Evolutionary conservation across 768 basidiomycete genomes (phyloP), one percentile per base, ranked within the genome.

Genomic region (Boletus bicolor): DNA sequence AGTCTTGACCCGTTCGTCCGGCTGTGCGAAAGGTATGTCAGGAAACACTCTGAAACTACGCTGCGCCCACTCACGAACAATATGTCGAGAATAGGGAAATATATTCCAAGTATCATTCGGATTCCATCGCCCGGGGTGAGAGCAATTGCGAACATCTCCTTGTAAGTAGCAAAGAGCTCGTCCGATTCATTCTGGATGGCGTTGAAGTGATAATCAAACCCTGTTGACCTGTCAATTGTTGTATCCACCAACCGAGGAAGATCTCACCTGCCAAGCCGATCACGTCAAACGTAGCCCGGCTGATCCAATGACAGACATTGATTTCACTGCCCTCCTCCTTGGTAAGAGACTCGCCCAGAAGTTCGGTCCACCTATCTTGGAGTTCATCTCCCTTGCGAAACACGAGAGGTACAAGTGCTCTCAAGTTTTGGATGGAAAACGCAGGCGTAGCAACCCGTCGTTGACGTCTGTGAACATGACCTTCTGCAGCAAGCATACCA

Each of bases 131-230:
- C 73, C 65, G 85, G 85, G 0, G 86, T 82, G 17, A 93, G 71
- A 17, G 83, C 85, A 5, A 84, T 77, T 53, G 79, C 86, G 55
- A 93, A 93, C 85, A 94, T 90, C 53, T 93, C 89, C 64, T 85
- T 89, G 69, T 91, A 91, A 0, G 92, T 90, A 32, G 71, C 68
- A 60, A 92, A 87, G 8, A 93, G 77, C 61, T 88, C 86, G 56
- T 93, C 91, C 1, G 86, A 77, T 64, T 90, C 86, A 44, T 90
- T 80, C 44, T 87, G 79, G 36, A 96, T 86, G 1, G 93, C 85
- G 57, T 89, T 84, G 75, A 97, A 93, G 54, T 86, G 77, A 64
- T 95, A 95, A 59, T 86, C 89, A 65, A 95, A 96, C 2, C 89
- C 91, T 92, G 49, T 7, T 44, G 11, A 51, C 35, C 28, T 6